Evolutionary conservation across 495 filamentous ascomycete genomes (phyloP), one percentile per base, ranked within the genome.

Genomic region (Neurospora sp.): DNA sequence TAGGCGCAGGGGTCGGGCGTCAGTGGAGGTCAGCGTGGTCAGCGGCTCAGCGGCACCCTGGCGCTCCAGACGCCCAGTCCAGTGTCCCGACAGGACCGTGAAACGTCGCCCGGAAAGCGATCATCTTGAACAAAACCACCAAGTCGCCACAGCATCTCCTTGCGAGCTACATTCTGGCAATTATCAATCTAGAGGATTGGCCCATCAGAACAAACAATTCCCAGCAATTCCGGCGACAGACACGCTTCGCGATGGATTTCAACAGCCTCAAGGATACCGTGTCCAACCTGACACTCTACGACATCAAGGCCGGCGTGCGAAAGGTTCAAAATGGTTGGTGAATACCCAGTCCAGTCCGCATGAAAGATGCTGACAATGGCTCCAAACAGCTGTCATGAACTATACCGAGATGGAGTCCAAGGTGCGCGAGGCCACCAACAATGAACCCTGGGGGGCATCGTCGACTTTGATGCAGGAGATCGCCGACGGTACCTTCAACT

Each of bases 351-450:
- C 38, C 69, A 10, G 35, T 10, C 44, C 48, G 61, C n/a, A 37
- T 68, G 10, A 16, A 42, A 39, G 69, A 68, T 72, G 70, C 46
- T 71, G 70, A 72, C 80, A 77, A 46, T 18, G 40, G 41, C 16
- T 27, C 9, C 69, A 5, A 0, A 59, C 78, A 98, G 95, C 94
- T 74, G 95, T 99, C 48, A 98, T 98, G 96, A 99, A 98, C 82
- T 98, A 95, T 82, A 99, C 96, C n/a, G 96, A 98, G 80, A 98
- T 98, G 95, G 96, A 99, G 83, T 85, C 94, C 71, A 99, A 98
- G 92, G 93, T 97, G 73, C 92, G 95, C 77, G 95, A 98, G 86
- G 95, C 95, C 61, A 98, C 95, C 37, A 98, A 98, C 82, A 97
- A 97, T 80, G 95, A 98, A 80, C 95, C 95, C 71, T 97, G 94